Percentiles rank a stretch among this genome's conserved stretches.
Conservation (phyloP, 1,284 basidiomycete species). For the Macrocystidia cucumis region DNA sequence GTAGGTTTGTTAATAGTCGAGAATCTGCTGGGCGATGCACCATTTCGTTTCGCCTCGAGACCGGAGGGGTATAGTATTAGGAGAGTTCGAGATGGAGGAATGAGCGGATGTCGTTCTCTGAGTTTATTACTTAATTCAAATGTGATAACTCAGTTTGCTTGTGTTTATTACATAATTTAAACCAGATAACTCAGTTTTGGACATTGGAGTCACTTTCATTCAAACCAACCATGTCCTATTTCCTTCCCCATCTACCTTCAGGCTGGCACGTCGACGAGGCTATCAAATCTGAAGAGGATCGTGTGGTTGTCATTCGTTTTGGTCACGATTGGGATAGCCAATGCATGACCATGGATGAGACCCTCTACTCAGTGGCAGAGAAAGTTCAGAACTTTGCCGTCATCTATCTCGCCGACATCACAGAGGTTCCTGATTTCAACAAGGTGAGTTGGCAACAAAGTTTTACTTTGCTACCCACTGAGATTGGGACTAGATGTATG, state of each 20-base stretch:
- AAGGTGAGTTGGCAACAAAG: conserved; percentile 55
- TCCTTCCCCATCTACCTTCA: conserved; percentile 87
- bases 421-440: conserved; percentile 97
- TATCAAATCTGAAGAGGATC: conserved; percentile 96
- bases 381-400: conserved; percentile 99
- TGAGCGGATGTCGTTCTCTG: too few relatives aligned
- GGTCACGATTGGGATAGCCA: conserved; percentile 93
- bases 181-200: too few relatives aligned
- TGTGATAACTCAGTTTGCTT: too few relatives aligned
- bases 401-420: conserved; percentile 94
- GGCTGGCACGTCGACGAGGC: conserved; percentile 98
- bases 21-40: conserved; percentile 68
- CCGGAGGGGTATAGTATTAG: too few relatives aligned
- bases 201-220: too few relatives aligned
- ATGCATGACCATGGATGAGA: conserved; percentile 99
- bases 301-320: conserved; percentile 92
- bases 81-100: too few relatives aligned
- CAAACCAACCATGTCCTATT: conserved; percentile 72
- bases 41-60: conserved; percentile 28
- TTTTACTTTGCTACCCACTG: neutral
- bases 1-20: conserved; percentile 57
- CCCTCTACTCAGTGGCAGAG: conserved; percentile 86
- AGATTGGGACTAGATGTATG: conserved; percentile 68
- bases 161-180: too few relatives aligned
- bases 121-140: too few relatives aligned